Evolutionary conservation across 495 filamentous ascomycete species (phyloP), one percentile per base, ranked within the genome.

Genomic region (Penicillium atrosanguineum): DNA sequence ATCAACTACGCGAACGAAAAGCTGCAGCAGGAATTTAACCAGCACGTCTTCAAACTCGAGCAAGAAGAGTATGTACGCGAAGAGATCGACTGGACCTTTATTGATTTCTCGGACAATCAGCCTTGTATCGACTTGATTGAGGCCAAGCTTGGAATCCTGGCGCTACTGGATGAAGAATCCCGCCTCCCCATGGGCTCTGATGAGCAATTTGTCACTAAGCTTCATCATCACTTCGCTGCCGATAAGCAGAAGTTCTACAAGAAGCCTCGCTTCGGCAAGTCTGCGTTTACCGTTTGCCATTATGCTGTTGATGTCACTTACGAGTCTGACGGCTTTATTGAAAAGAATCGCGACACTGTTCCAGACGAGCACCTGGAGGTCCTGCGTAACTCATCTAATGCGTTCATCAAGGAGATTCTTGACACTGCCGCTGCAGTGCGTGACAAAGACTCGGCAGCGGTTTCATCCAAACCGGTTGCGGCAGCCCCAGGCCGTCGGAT

Each of bases 1-100:
- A 99, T 99, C 81, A 99, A 99, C 74, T 99, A 97, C 61, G 94
- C 94, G 68, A 99, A 99, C 71, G 94, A 99, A 72, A 99, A 99
- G 70, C 75, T 99, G 31, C 94, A 99, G 65, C 94, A 99, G 65
- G 95, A 99, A 62, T 99, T 99, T 78, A 99, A 99, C 70, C 91
- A 95, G 70, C 94, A 99, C 61, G 94, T 99, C n/a, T 99, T 99
- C 83, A 96, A 97, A 68, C 82, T 99, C 18, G 94, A 99, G 69
- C 94, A 99, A 69, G 95, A 97, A 72, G 94, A 99, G 74, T 99
- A 99, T 72, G 81, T 97, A 12, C 82, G 88, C 28, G 94, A 99
- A 67, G 79, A 97, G 73, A 99, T 99, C 58, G 93, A 97, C 68
- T 99, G 94, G 94, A 96, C 89, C 12, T 99, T 97, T 69, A 99